Conservation (phyloP, 2,329 filamentous ascomycete genomes). For the Endoconidiophora laricicola region DNA sequence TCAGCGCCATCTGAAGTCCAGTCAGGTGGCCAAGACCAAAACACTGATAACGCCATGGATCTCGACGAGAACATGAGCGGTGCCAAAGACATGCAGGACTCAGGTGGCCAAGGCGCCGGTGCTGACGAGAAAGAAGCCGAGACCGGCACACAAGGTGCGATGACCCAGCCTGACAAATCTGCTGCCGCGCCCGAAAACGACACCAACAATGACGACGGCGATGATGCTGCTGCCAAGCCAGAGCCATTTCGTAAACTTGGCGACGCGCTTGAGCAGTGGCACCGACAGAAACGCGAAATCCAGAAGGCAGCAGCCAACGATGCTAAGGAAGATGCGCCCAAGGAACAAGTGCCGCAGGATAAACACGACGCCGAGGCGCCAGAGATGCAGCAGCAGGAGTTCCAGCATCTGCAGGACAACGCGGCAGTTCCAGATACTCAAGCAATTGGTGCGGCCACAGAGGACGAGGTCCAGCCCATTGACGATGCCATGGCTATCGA, state of each 20-base stretch:
- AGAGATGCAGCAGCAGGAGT: conserved; percentile 65
- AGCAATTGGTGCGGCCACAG: conserved; percentile 72
- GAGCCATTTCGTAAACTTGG: conserved; percentile 90
- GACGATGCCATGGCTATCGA: conserved; percentile 84
- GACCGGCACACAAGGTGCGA: conserved; percentile 44
- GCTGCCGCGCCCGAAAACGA: conserved; percentile 26
- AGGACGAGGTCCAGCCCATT: conserved; percentile 72
- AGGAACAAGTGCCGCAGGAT: conserved; percentile 34
- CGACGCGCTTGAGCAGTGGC: conserved; percentile 83
- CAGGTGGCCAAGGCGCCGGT: conserved; percentile 48
- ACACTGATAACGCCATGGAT: conserved; percentile 46
- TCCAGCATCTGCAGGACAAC: conserved; percentile 82
- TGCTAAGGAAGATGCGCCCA: conserved; percentile 22
- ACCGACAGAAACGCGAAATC: conserved; percentile 75
- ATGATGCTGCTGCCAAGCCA: conserved; percentile 27
- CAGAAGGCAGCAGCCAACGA: conserved; percentile 24
- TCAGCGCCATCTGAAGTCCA: conserved; percentile 30
- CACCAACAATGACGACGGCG: conserved; percentile 28
- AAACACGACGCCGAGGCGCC: conserved; percentile 18
- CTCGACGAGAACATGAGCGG: conserved; percentile 42
- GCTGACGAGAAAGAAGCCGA: conserved; percentile 46
- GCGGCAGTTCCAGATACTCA: conserved; percentile 71
- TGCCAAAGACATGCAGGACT: conserved; percentile 46
- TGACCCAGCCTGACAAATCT: conserved; percentile 31
- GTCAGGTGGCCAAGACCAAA: conserved; percentile 35